These are phyloP conservation scores for Catunica adiposa DNA, from an alignment of 2,329 filamentous ascomycete species.

Conservation along the genomic window DNA sequence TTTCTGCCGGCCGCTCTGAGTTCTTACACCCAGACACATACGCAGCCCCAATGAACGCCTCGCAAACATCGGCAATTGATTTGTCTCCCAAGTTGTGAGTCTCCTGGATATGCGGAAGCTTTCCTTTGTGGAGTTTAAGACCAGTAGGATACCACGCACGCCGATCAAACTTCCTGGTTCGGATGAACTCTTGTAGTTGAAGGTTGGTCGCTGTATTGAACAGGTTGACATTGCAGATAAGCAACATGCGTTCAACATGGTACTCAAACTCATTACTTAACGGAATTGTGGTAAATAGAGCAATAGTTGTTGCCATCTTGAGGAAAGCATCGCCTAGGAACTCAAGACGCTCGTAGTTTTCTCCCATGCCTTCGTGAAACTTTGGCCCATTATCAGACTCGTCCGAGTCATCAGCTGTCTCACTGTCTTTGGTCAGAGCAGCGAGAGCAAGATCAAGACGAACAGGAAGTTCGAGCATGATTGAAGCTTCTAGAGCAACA, in stretches of 20 bases:
- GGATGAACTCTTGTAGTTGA: conserved; percentile 56
- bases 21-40: conserved; percentile 34
- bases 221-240: conserved; percentile 84
- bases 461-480: conserved; percentile 46
- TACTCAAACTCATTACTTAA: conserved; percentile 70
- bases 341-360: conserved; percentile 87
- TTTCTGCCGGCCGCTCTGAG: conserved; percentile 23
- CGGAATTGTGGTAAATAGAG: conserved; percentile 61
- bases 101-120: conserved; percentile 30
- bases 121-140: conserved; percentile 57
- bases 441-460: conserved; percentile 59
- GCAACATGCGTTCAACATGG: conserved; percentile 77
- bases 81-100: conserved; percentile 68
- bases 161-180: conserved; percentile 66
- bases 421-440: conserved; percentile 82
- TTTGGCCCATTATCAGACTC: background rate
- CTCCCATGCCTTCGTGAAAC: conserved; percentile 63
- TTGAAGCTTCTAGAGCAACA: conserved; percentile 61
- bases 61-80: conserved; percentile 83
- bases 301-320: conserved; percentile 89
- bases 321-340: conserved; percentile 87
- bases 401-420: conserved; percentile 54
- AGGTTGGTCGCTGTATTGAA: conserved; percentile 57
- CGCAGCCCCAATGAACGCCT: conserved; percentile 82
- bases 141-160: conserved; percentile 81